These are phyloP conservation scores for Aspergillus persii DNA, from an alignment of 2,329 filamentous ascomycete species.

Conservation along the genomic window DNA sequence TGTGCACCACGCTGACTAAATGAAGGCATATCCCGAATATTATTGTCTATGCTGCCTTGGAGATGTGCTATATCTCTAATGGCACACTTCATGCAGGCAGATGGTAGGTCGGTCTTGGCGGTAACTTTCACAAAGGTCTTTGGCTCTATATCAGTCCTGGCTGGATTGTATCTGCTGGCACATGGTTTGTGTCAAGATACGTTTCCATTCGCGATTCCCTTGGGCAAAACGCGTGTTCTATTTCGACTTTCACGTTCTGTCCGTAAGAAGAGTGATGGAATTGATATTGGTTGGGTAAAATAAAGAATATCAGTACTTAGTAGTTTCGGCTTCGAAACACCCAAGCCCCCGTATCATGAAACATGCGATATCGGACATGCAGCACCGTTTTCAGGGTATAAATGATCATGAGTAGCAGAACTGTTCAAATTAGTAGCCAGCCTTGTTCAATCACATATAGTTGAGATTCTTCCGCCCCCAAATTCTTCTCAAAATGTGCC, in stretches of 20 bases:
- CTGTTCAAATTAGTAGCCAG: slow-evolving; percentile 13
- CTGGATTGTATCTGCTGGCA: not conserved
- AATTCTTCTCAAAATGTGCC: not conserved
- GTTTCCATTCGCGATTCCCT: not conserved
- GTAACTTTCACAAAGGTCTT: not conserved
- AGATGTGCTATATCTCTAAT: slow-evolving; percentile 8
- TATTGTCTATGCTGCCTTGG: slow-evolving; percentile 4
- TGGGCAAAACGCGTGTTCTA: not conserved
- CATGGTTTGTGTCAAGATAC: not conserved
- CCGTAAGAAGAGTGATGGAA: not conserved
- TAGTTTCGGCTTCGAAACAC: no score
- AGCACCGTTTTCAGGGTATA: not conserved
- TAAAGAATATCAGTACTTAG: no score
- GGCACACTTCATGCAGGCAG: slow-evolving; percentile 5
- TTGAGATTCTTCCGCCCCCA: not conserved
- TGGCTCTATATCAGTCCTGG: not conserved
- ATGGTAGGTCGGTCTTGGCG: not conserved
- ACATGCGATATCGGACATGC: no score
- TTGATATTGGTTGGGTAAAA: not conserved
- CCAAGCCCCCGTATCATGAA: no score
- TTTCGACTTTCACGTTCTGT: not conserved
- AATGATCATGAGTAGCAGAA: not conserved
- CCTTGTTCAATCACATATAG: slow-evolving; percentile 11
- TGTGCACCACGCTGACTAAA: not conserved
- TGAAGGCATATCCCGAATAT: slow-evolving; percentile 5